Evolutionary conservation across 306 rosid species (phyloP), one percentile per base, ranked within the genome.

Genomic region (Carpinus fangiana): DNA sequence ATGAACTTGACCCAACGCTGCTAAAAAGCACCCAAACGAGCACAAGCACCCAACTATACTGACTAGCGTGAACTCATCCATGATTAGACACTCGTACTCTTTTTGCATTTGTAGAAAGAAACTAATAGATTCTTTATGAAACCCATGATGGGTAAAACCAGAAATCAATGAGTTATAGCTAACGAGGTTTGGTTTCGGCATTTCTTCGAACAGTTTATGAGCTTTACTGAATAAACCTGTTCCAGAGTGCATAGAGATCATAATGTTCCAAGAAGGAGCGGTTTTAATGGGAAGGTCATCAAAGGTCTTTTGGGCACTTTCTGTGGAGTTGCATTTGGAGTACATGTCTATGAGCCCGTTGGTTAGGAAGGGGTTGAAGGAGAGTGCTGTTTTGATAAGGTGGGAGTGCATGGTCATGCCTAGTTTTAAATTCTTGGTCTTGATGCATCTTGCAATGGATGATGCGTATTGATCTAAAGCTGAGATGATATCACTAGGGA

Each of bases 261-360:
- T 69, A 45, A 78, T 83, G 82, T 90, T 90, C 95, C 90, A 90
- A 36, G 92, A 83, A 71, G 84, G 90, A 3, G 88, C 67, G 71
- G 74, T 87, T 82, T 76, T 87, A 72, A 52, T 65, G 46, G 89
- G 84, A 52, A 87, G 82, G 73, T 90, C 90, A 36, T 85, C 85
- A 60, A 90, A 85, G 48, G 79, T 79, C 50, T 78, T 87, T 8
- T 76, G 81, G 23, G 79, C 61, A 83, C 86, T 68, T 54, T 85
- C 82, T 6, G 80, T 36, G 65, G 83, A 74, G 75, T 76, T 80
- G 70, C 89, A 87, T 65, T 88, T 90, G 52, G 88, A 78, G 78
- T 90, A 90, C 79, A 84, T 75, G 52, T 85, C 89, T 12, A 90
- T 81, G 74, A 90, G 90, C 48, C 81, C 83, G 41, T 87, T 88